These are phyloP conservation scores for Prunus fruticosa DNA, from an alignment of 306 rosid genomes.

Conservation along the genomic window DNA sequence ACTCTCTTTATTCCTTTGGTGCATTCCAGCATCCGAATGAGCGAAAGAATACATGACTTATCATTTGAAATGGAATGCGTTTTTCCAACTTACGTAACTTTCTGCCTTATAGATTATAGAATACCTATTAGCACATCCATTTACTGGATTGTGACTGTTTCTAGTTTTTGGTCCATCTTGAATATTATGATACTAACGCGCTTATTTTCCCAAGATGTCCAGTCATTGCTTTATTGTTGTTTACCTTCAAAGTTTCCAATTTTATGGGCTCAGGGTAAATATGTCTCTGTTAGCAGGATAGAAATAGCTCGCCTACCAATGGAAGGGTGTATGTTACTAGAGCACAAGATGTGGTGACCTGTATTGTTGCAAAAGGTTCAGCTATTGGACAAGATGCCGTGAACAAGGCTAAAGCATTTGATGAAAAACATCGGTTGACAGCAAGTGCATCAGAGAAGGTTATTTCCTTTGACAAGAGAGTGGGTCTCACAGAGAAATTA, in stretches of 20 bases:
- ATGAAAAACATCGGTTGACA: conserved; percentile 78
- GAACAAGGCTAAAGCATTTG: conserved; percentile 96
- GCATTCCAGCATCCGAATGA: neutral
- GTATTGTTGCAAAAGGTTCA: conserved; percentile 74
- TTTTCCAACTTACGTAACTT: neutral
- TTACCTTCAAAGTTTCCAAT: neutral
- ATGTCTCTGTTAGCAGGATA: conserved; percentile 41
- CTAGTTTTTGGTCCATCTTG: neutral
- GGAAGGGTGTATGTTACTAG: conserved; percentile 64
- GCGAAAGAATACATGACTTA: neutral
- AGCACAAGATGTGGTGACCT: conserved; percentile 82
- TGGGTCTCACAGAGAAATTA: conserved; percentile 75
- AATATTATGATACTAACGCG: neutral
- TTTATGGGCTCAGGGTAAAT: conserved; percentile 10
- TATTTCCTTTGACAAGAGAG: conserved; percentile 72
- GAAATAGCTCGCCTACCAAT: conserved; percentile 32
- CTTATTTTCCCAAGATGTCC: neutral
- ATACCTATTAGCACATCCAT: neutral
- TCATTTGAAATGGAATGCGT: neutral
- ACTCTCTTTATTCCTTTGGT: neutral
- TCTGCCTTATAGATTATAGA: neutral
- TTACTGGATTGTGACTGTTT: neutral
- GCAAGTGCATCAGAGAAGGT: conserved; percentile 92
- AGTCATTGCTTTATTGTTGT: neutral
- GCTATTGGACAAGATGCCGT: conserved; percentile 84